Base-by-base conservation (phyloP, 345 rosid species). In the Passiflora organensis region DNA sequence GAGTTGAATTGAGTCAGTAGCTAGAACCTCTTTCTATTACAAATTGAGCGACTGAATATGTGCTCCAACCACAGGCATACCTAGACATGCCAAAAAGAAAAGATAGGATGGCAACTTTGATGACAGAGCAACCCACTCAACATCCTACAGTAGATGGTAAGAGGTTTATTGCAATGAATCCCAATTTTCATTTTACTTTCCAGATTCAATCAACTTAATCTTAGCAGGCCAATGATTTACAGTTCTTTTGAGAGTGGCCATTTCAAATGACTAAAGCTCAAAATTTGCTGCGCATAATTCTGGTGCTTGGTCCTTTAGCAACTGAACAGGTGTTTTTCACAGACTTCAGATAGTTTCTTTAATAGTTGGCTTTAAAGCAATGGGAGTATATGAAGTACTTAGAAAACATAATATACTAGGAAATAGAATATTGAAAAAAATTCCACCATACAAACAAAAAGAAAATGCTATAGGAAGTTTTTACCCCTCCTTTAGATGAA, bases 401-500 rank as follows among this genome's bases (percentile, higher is more conserved):
- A 3, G 8, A 13, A 44, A 12, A 32, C 14, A 6, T 37, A 61
- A 66, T 28, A 8, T 28, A 28, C 34, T 28, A 28, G 34, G 34
- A 28, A 28, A 28, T 28, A 28, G 34, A 28, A 28, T 28, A 28
- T 28, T 57, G 0, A 11, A 53, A 58, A 51, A 23, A 48, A 32
- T 16, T 22, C 67, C 45, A 11, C 36, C 44, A 46, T 16, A 53
- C 34, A 50, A 43, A 58, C 56, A 56, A 22, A 12, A 62, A 17
- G 51, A 56, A 34, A 48, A 57, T 37, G 61, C 34, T 24, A 52
- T 48, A 28, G 51, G 57, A 59, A 60, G 57, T 55, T 51, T 52
- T 82, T 86, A 93, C 96, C 96, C 99, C 99, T 86, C 99, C 99
- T 80, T 86, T 93, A 34, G 96, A 86, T 57, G 99, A 93, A 79